These are phyloP conservation scores for Melaleuca quinquenervia DNA, from an alignment of 345 rosid genomes.

Conservation along the genomic window DNA sequence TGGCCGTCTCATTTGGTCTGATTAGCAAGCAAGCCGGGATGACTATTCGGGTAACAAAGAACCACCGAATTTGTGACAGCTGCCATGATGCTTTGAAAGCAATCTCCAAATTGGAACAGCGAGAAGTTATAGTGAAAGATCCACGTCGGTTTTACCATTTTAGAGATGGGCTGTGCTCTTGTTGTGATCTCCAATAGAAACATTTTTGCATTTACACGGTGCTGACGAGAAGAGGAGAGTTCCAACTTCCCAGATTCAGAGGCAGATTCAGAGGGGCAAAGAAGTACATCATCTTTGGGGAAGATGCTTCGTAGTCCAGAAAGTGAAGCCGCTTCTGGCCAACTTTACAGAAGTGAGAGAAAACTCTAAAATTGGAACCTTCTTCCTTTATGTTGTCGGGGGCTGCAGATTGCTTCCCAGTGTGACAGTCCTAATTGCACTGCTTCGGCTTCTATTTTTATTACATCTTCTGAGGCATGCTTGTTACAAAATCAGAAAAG, in stretches of 20 bases:
- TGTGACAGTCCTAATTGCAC: background rate
- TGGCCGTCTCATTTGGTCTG: conserved; percentile 43
- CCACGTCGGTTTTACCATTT: conserved; percentile 31
- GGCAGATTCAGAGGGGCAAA: background rate
- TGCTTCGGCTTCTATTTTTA: background rate
- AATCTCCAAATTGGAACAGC: conserved; percentile 19
- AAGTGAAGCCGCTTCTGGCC: background rate
- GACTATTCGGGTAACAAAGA: conserved; percentile 29
- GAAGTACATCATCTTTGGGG: background rate
- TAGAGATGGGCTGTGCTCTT: conserved; percentile 30
- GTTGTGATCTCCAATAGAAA: conserved; percentile 7
- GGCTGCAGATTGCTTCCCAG: background rate
- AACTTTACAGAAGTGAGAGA: background rate
- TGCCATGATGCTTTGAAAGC: conserved; percentile 28
- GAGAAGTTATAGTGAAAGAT: conserved; percentile 38
- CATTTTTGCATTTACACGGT: background rate
- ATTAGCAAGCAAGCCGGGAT: conserved; percentile 20
- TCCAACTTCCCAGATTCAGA: background rate
- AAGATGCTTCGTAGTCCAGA: background rate
- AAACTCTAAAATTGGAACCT: background rate
- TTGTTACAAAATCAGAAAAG: background rate
- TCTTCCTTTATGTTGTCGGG: background rate
- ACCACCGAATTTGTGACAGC: conserved; percentile 17
- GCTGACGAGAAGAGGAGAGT: background rate
- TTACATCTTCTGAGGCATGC: background rate